Evolutionary conservation across 2,329 filamentous ascomycete species (phyloP), one percentile per base, ranked within the genome.

Genomic region (Didymella pinodella): DNA sequence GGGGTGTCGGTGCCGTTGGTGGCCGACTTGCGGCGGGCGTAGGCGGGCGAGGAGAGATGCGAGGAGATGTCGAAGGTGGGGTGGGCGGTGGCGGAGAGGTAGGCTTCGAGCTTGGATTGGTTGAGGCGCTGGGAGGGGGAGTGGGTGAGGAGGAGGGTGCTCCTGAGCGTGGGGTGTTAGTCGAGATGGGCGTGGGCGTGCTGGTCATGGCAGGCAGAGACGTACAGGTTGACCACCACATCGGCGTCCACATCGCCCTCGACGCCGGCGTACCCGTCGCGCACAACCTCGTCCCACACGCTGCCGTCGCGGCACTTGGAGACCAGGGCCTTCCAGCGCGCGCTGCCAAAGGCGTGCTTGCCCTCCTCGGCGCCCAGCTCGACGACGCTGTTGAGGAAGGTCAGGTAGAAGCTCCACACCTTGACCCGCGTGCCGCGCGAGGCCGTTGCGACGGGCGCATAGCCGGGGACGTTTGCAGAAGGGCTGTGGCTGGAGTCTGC

Each of bases 351-450:
- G 12, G 89, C 86, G 50, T 89, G 86, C 80, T 95, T 97, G 48
- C 94, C 95, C 77, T 97, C 93, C 66, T 97, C 92, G 1, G 91
- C 84, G 55, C 93, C 92, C 73, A 98, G 83, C 72, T 98, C 94
- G 34, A 96, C 83, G 64, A 97, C 90, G 38, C 92, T 90, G 80
- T 97, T 97, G 63, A 98, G 83, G 49, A 97, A 90, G 18, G 93
- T 97, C 65, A 98, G 85, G 76, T 98, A 99, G 70, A 99, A 84
- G 77, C 93, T 97, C 95, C 95, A 99, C 64, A 98, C 90, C 79
- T 98, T 99, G 77, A 97, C 90, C 65, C 93, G 85, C 57, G 92
- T 95, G 31, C 89, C 90, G 65, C 90, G 87, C 41, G 91, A 93
- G 52, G 92, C 92, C 63, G 85, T 86, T 53, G 91, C 89, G 52